Conservation (phyloP, 768 basidiomycete genomes). For the Tulasnella sp. region DNA sequence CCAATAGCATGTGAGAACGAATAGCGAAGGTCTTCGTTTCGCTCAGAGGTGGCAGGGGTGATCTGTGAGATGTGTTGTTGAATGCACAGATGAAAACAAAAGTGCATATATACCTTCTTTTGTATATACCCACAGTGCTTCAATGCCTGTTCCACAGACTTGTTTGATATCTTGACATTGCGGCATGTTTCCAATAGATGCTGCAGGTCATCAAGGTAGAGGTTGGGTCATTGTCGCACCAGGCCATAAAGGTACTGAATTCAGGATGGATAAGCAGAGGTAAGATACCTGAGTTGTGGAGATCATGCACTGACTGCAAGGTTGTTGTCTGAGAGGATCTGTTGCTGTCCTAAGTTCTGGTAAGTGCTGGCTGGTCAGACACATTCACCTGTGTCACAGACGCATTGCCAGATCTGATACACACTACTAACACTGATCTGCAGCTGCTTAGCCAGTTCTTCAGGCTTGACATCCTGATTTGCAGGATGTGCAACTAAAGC, state of each 20-base stretch:
- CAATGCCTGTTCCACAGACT: conserved; percentile 1
- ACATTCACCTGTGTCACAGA: no score
- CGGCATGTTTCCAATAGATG: neutral
- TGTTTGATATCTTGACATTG: neutral
- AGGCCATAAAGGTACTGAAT: conserved; percentile 3
- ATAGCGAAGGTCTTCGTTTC: conserved; percentile 5
- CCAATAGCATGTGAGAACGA: neutral
- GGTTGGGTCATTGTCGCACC: neutral
- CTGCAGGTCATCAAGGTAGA: conserved; percentile 14
- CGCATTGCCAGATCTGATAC: no score
- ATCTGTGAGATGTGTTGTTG: neutral
- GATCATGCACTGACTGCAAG: no score
- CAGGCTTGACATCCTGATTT: no score
- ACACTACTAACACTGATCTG: no score
- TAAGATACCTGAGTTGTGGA: no score
- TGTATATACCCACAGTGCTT: neutral
- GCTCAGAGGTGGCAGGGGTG: conserved; percentile 7
- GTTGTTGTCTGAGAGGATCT: no score
- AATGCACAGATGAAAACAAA: neutral
- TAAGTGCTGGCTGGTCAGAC: no score
- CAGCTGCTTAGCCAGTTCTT: no score
- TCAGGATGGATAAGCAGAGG: neutral
- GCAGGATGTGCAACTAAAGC: no score
- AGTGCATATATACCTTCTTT: conserved; percentile 9
- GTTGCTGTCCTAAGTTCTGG: no score